Evolutionary conservation across 345 rosid genomes (phyloP).

Genomic region (Syzygium jambos): DNA sequence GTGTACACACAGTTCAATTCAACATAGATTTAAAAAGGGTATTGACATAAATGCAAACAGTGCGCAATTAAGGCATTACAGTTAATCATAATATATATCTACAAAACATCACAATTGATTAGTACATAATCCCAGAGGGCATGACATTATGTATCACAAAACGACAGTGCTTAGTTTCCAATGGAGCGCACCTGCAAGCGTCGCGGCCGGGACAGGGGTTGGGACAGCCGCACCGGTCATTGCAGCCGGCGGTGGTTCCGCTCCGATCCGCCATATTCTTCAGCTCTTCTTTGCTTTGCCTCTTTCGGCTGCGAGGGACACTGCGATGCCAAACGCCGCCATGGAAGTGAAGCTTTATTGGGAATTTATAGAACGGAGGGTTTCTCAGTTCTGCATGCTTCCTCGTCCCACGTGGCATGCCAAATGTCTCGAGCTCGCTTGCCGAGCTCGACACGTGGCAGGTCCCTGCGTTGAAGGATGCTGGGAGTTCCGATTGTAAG

Average conservation of each 20-base stretch:
- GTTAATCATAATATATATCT: neutral
- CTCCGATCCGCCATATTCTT: neutral
- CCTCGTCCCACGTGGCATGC: neutral
- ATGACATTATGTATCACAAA: neutral
- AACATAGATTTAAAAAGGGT: neutral
- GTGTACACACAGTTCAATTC: neutral
- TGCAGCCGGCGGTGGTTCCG: neutral
- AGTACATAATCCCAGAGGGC: neutral
- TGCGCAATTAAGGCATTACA: fast-evolving
- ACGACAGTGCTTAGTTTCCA: neutral
- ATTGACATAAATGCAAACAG: neutral
- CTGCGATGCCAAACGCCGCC: neutral
- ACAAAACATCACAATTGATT: neutral
- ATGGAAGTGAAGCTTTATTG: neutral
- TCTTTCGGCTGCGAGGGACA: neutral
- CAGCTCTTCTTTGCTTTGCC: neutral
- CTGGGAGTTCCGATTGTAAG: neutral
- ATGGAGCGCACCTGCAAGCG: neutral
- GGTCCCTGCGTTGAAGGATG: neutral
- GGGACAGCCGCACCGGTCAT: neutral
- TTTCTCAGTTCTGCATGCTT: neutral
- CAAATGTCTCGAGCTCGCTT: neutral
- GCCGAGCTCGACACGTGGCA: neutral
- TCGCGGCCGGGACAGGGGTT: neutral
- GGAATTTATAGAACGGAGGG: neutral